phyloP scores from a whole-genome alignment of 164 flowering plant genomes.

The Nelumbo lutea region DNA sequence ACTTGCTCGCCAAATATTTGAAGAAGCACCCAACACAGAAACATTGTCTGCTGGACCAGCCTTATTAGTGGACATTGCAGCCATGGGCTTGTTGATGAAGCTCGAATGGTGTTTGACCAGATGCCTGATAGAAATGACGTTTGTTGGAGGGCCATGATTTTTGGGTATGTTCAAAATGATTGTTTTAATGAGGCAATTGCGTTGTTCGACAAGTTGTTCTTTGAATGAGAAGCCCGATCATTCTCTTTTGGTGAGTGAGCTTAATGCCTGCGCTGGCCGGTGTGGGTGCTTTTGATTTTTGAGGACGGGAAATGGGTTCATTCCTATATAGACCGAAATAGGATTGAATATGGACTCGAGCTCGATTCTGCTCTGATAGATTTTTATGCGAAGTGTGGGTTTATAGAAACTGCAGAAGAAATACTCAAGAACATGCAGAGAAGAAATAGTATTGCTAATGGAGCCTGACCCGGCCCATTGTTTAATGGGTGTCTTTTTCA shows the following conservation, averaged over 20 bases:
- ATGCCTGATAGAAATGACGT: too few species aligned
- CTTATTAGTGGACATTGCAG: constrained; percentile 19
- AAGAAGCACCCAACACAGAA: constrained; percentile 21
- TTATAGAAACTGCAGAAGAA: constrained; percentile 6
- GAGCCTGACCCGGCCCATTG: too few species aligned
- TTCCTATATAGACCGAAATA: constrained; percentile 10
- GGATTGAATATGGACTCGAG: constrained; percentile 14
- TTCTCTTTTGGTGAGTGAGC: constrained; percentile 23
- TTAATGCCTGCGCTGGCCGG: constrained; percentile 21
- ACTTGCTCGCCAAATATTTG: constrained; percentile 15
- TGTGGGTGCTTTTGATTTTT: constrained; percentile 24
- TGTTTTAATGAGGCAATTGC: constrained; percentile 6
- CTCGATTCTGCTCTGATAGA: constrained; percentile 23
- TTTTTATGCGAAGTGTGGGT: constrained; percentile 31
- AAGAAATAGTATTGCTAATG: constrained; percentile 19
- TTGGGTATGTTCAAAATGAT: too few species aligned
- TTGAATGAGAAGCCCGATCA: constrained; percentile 11
- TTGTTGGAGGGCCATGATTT: too few species aligned
- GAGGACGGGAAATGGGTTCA: constrained; percentile 26
- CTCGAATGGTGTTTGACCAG: too few species aligned
- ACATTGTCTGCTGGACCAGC: constrained; percentile 25
- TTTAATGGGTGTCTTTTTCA: too few species aligned
- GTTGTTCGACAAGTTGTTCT: constrained; percentile 13
- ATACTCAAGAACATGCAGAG: constrained; percentile 11
- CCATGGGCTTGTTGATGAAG: constrained; percentile 2